Evolutionary conservation across 23 red algal genomes (phyloP).

Genomic region (Cyanidioschyzon merolae): DNA sequence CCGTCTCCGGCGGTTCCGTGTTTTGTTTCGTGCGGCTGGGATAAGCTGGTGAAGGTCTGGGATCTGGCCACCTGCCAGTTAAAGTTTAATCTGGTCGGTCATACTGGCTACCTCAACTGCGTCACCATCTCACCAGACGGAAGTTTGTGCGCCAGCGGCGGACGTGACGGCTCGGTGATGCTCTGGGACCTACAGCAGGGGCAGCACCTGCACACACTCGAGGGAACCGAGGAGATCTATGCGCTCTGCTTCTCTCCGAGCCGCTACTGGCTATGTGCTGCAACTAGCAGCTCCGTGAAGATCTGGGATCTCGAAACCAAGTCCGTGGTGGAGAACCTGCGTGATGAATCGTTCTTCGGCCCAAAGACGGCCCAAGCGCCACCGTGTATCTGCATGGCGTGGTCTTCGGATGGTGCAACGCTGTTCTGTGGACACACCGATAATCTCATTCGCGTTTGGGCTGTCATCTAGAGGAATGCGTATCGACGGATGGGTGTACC

Average conservation of each 20-base stretch:
- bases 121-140: conserved; percentile 97
- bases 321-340: conserved; percentile 85
- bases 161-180: conserved; percentile 81
- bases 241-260: conserved; percentile 96
- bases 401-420: conserved; percentile 86
- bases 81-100: conserved; percentile 62
- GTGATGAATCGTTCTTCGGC: conserved; percentile 64
- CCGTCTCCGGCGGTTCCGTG: conserved; percentile 79
- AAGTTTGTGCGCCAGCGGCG: conserved; percentile 81
- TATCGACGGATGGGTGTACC: too few relatives aligned
- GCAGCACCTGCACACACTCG: conserved; percentile 87
- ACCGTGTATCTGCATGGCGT: conserved; percentile 79
- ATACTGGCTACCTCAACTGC: conserved; percentile 86
- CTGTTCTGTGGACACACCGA: conserved; percentile 96
- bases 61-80: conserved; percentile 88
- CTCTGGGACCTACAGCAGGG: conserved; percentile 95
- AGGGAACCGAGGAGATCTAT: conserved; percentile 95
- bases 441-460: conserved; percentile 87
- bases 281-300: conserved; percentile 80
- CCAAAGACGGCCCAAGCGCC: conserved; percentile 63
- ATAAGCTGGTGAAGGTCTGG: conserved; percentile 99
- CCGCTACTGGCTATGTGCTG: conserved; percentile 96
- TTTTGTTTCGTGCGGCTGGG: conserved; percentile 98
- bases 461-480: background rate
- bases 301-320: conserved; percentile 99